These are phyloP conservation scores for Acmispon strigosus DNA, from an alignment of 306 rosid species.

Conservation along the genomic window DNA sequence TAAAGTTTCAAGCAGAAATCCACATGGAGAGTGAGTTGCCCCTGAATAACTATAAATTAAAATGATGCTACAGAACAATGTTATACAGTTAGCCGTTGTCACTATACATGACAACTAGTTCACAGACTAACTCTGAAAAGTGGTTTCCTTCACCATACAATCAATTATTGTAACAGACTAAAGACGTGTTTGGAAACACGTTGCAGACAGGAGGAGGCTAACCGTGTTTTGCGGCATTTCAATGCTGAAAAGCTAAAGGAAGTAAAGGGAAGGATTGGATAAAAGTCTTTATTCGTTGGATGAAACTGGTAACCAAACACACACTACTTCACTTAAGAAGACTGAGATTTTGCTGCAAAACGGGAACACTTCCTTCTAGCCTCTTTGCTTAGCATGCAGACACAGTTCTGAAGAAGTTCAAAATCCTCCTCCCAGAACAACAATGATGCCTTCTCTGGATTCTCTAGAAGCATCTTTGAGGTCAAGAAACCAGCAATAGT, in stretches of 20 bases:
- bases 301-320: too few species aligned
- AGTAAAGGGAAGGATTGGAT: too few species aligned
- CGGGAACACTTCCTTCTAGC: constrained; percentile 78
- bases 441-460: constrained; percentile 80
- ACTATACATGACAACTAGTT: neutral
- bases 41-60: neutral
- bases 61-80: constrained; percentile 9
- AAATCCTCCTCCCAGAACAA: constrained; percentile 94
- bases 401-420: constrained; percentile 88
- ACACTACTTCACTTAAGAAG: neutral
- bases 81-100: neutral
- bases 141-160: neutral
- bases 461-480: constrained; percentile 74
- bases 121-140: neutral
- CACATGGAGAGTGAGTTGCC: neutral
- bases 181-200: too few species aligned
- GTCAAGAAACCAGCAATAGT: constrained; percentile 86
- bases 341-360: constrained; percentile 70
- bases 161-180: neutral
- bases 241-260: too few species aligned
- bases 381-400: constrained; percentile 71
- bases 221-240: too few species aligned
- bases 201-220: too few species aligned
- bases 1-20: neutral
- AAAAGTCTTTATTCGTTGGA: too few species aligned